A percentile compares a stretch with the other conserved stretches of the same genome.
phyloP scores from a whole-genome alignment of 176 grass and related monocot genomes.

The Musa schizocarpa region DNA sequence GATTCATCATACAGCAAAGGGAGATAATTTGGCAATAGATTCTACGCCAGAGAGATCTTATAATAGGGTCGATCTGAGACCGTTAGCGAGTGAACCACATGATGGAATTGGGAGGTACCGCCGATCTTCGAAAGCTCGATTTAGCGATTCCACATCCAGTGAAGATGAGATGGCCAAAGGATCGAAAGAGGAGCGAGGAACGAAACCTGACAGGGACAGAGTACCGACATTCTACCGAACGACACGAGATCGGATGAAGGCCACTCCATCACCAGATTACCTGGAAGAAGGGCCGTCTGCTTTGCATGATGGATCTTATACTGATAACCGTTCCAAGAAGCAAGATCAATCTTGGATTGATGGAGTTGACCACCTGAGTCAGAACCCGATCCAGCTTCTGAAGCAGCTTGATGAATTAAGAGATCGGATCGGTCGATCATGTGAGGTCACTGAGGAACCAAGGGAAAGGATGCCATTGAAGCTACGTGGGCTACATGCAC shows the following conservation, averaged over 20 bases:
- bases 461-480: constrained; percentile 26
- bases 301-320: background rate
- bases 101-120: background rate
- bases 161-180: background rate
- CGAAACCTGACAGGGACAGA: background rate
- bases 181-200: background rate
- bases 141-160: background rate
- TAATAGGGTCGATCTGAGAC: background rate
- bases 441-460: constrained; percentile 37
- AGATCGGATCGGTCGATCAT: constrained; percentile 66
- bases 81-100: background rate
- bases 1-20: background rate
- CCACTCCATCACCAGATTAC: background rate
- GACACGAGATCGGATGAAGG: background rate
- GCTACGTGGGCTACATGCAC: background rate
- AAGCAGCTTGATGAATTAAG: constrained; percentile 84
- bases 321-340: background rate
- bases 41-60: background rate
- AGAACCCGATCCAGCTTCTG: constrained; percentile 65
- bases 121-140: background rate
- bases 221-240: background rate
- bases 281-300: background rate
- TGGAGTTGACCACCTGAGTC: constrained; percentile 22
- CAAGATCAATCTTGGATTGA: background rate
- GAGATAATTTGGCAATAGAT: background rate